phyloP scores from a whole-genome alignment of 2,329 filamentous ascomycete species.

The Alternaria triticimaculans region DNA sequence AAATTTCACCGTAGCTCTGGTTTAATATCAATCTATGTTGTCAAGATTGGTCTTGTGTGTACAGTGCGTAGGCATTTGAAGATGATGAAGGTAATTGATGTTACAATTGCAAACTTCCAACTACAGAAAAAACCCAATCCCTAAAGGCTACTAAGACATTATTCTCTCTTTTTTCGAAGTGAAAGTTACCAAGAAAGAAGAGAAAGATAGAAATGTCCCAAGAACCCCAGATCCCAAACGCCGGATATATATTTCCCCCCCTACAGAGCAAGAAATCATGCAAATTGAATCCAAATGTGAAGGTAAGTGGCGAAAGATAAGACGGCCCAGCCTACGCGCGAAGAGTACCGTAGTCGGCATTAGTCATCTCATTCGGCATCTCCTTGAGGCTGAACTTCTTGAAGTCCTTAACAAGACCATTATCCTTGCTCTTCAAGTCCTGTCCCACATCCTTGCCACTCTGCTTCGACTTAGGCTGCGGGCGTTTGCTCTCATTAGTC shows the following conservation, averaged over 20 bases:
- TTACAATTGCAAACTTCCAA: not conserved
- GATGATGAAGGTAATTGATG: not conserved
- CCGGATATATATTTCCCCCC: not conserved
- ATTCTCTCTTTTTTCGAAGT: slow-evolving; percentile 1
- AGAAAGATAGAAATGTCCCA: not conserved
- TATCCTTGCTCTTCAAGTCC: slow-evolving; percentile 20
- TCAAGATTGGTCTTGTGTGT: not conserved
- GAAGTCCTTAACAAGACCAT: slow-evolving; percentile 30
- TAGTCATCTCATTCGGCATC: slow-evolving; percentile 39
- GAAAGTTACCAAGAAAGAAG: not conserved
- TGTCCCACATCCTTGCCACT: not conserved
- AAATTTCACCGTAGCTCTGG: not conserved
- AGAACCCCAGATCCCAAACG: not conserved
- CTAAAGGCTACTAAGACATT: not conserved
- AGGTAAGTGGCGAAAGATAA: not conserved
- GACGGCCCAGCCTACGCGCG: not conserved
- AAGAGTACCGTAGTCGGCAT: slow-evolving; percentile 40
- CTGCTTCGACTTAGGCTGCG: not conserved
- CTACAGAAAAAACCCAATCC: not conserved
- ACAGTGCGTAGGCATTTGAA: not conserved
- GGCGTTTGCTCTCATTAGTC: slow-evolving; percentile 4
- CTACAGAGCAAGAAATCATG: not conserved
- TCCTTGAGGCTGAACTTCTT: slow-evolving; percentile 36
- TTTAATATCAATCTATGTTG: not conserved
- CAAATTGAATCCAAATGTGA: slow-evolving; percentile 12